These are phyloP conservation scores for Talaromyces funiculosus DNA, from an alignment of 2,329 filamentous ascomycete species.

Conservation along the genomic window DNA sequence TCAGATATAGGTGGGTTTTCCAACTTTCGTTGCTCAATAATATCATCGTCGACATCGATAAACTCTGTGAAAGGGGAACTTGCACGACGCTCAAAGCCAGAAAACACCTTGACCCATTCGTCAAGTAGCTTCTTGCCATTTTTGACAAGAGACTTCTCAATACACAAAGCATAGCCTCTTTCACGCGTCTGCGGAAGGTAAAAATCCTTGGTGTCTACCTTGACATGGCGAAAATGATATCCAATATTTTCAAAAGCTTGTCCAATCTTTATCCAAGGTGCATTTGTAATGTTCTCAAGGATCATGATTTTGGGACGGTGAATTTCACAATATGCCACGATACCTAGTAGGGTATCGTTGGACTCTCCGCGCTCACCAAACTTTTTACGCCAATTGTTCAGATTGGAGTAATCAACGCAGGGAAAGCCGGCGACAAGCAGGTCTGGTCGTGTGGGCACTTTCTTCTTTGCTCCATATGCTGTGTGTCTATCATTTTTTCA, in stretches of 20 bases:
- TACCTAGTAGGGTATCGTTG: constrained; percentile 57
- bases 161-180: constrained; percentile 55
- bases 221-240: constrained; percentile 50
- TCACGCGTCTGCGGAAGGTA: constrained; percentile 67
- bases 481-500: constrained; percentile 48
- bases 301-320: constrained; percentile 60
- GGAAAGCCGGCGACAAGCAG: constrained; percentile 67
- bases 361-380: constrained; percentile 58
- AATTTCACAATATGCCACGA: constrained; percentile 52
- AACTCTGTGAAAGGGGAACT: constrained; percentile 60
- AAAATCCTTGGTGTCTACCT: constrained; percentile 63
- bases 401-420: constrained; percentile 66
- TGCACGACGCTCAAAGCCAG: constrained; percentile 49
- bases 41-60: constrained; percentile 52
- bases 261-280: constrained; percentile 55
- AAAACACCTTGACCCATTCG: constrained; percentile 42
- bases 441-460: constrained; percentile 56
- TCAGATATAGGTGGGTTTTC: constrained; percentile 29
- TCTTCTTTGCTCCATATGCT: constrained; percentile 56
- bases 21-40: constrained; percentile 47
- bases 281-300: constrained; percentile 63
- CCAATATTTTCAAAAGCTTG: constrained; percentile 44
- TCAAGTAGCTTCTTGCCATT: constrained; percentile 23
- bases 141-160: constrained; percentile 36
- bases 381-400: constrained; percentile 55